Evolutionary conservation across 164 flowering plant genomes (phyloP).

Genomic region (Echeveria elegans): DNA sequence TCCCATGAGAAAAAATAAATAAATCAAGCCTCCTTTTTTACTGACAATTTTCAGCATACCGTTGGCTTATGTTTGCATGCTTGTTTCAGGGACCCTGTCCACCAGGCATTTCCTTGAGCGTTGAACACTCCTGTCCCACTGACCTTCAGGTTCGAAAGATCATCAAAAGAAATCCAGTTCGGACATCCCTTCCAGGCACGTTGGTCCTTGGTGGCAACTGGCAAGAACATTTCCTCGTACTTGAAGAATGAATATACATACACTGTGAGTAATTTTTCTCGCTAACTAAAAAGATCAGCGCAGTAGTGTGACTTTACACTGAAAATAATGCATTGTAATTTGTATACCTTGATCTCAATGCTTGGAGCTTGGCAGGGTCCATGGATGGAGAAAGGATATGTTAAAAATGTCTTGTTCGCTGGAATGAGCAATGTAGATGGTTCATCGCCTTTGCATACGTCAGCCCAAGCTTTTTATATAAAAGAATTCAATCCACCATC

Average conservation of each 20-base stretch:
- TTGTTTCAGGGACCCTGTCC: not conserved
- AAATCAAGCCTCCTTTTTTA: too few relatives aligned
- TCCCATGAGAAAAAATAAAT: not conserved
- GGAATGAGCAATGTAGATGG: not conserved
- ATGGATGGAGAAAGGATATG: not conserved
- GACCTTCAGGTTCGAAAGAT: not conserved
- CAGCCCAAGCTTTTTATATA: conserved; percentile 4
- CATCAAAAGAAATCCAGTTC: not conserved
- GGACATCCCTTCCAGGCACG: not conserved
- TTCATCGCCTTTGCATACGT: not conserved
- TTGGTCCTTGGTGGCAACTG: not conserved
- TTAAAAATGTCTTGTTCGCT: not conserved
- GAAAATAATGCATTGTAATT: not conserved
- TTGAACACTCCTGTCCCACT: not conserved
- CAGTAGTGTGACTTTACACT: not conserved
- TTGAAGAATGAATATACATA: not conserved
- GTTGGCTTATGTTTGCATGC: not conserved
- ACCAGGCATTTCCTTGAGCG: conserved; percentile 1
- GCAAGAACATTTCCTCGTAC: not conserved
- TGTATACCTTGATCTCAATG: not conserved
- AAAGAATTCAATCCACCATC: too few relatives aligned
- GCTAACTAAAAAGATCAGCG: not conserved
- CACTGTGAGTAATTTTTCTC: not conserved
- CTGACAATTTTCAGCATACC: not conserved
- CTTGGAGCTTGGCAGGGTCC: conserved; percentile 4